Evolutionary conservation across 257 asterid species (phyloP), one percentile per base, ranked within the genome.

Genomic region (Hygrophila difformis): DNA sequence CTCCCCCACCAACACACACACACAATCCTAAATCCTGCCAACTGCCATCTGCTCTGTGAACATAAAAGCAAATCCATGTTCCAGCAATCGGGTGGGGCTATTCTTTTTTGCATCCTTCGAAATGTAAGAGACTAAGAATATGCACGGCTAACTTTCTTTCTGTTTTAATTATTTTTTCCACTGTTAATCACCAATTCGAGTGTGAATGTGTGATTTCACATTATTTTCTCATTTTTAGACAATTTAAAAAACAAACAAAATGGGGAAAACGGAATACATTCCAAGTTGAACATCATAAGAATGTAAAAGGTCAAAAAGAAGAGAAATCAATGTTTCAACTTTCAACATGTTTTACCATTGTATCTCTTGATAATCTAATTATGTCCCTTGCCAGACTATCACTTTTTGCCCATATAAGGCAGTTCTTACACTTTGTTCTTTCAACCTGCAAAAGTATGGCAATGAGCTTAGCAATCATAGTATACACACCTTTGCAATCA

Each of bases 391-490:
- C 93, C 44, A 89, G 82, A 44, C 59, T 75, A 71, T 89, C 98
- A 63, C 94, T 89, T 82, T 89, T 89, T 20, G 98, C 88, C 96
- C 98, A 89, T 45, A 89, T 70, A 56, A 85, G 53, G 55, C 96
- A 89, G 68, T 85, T 89, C 68, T 49, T 68, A 50, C 93, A 89
- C 39, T 74, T 62, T 49, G 78, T 61, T 51, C 62, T 79, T 60
- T 73, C 66, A 28, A 85, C 73, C 98, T 89, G 81, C 63, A 70
- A 53, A 65, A 31, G 46, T 26, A 55, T 47, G n/a, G 17, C 11
- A 49, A 37, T 19, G 41, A 34, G 46, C 58, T 62, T 18, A 41
- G 13, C 12, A 31, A 19, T 44, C 44, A 62, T 7, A 24, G 16
- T 22, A 13, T 44, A 3, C 8, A 26, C 8, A 26, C 8, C 8